These are phyloP conservation scores for Aeminium ludgeri DNA, from an alignment of 495 filamentous ascomycete genomes.

Conservation along the genomic window DNA sequence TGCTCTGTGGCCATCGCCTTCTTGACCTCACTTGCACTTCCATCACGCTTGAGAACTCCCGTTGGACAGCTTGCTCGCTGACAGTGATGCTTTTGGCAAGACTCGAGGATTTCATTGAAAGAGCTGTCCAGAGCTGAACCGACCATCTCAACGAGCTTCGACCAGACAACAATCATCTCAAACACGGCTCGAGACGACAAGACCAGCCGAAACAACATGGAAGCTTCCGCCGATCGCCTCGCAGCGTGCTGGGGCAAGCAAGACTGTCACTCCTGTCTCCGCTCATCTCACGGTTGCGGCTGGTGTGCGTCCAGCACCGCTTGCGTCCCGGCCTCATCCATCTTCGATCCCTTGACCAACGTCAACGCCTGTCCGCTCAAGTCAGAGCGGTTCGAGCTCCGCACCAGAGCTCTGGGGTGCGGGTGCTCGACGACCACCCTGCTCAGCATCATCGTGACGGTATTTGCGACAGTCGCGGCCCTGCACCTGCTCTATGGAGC, in stretches of 20 bases:
- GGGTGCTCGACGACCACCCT: slow-evolving; percentile 9
- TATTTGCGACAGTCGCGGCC: slow-evolving; percentile 10
- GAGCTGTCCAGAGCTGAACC: no score
- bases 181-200: no score
- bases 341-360: slow-evolving; percentile 3
- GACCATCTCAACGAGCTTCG: no score
- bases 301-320: slow-evolving; percentile 1
- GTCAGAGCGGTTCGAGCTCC: slow-evolving; percentile 10
- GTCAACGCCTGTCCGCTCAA: slow-evolving; percentile 6
- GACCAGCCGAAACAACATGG: no score
- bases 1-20: no score
- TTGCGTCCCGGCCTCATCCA: slow-evolving; percentile 7
- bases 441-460: slow-evolving; percentile 9
- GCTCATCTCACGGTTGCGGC: not conserved
- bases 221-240: not conserved
- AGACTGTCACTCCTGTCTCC: slow-evolving; percentile 6
- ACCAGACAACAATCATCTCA: no score
- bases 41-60: no score
- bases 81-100: no score
- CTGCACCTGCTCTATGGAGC: slow-evolving; percentile 2
- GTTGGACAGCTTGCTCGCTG: no score
- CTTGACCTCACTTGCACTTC: no score
- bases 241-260: slow-evolving; percentile 7
- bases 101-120: no score
- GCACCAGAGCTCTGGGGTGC: slow-evolving; percentile 10